Evolutionary conservation across 768 basidiomycete genomes (phyloP).

Genomic region (Leccinellum albellum): DNA sequence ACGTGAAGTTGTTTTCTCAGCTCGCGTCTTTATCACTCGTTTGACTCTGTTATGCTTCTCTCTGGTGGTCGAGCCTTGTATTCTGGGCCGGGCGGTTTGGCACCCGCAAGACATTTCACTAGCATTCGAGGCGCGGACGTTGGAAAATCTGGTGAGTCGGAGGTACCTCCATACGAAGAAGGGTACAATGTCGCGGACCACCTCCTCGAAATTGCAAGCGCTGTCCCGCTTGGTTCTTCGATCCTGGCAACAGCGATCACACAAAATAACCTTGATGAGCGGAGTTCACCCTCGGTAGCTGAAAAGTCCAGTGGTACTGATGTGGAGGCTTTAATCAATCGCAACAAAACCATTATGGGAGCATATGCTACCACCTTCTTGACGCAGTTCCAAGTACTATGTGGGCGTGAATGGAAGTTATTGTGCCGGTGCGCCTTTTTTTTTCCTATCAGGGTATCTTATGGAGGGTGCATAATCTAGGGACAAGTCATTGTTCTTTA

Average conservation of each 20-base stretch:
- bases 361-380: slow-evolving; percentile 75
- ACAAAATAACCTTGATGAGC: slow-evolving; percentile 3
- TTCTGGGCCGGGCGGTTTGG: slow-evolving; percentile 69
- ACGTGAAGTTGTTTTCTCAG: slow-evolving; percentile 30
- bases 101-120: slow-evolving; percentile 66
- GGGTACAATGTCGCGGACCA: slow-evolving; percentile 95
- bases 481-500: slow-evolving; percentile 78
- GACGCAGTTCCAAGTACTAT: slow-evolving; percentile 82
- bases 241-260: slow-evolving; percentile 32
- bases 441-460: background rate
- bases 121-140: slow-evolving; percentile 23
- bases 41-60: slow-evolving; percentile 77
- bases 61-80: slow-evolving; percentile 77
- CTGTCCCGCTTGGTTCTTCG: slow-evolving; percentile 48
- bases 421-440: slow-evolving; percentile 50
- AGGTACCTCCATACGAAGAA: slow-evolving; percentile 53
- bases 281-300: background rate
- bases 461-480: slow-evolving; percentile 32
- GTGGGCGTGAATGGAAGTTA: slow-evolving; percentile 82
- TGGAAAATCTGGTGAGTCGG: slow-evolving; percentile 33
- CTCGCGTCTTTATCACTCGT: slow-evolving; percentile 80
- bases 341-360: slow-evolving; percentile 17
- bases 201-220: slow-evolving; percentile 81
- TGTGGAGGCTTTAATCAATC: slow-evolving; percentile 20
- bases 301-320: slow-evolving; percentile 12